Evolutionary conservation across 192 early-diverging fungal species (phyloP).

Genomic region (Podila epigama): DNA sequence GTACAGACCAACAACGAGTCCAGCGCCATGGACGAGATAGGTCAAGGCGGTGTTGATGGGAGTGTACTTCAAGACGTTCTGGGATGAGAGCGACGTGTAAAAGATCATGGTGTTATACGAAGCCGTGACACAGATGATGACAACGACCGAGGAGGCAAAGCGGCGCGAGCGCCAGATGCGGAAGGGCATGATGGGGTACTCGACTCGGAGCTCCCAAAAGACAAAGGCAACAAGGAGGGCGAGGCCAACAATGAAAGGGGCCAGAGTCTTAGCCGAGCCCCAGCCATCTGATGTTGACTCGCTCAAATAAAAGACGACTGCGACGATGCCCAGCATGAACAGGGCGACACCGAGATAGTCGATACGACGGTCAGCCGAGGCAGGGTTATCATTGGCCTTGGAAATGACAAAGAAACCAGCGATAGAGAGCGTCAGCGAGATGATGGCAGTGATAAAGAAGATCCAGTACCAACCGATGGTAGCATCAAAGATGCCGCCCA

Average conservation of each 20-base stretch:
- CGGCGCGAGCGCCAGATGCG: constrained; percentile 46
- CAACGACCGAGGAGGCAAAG: constrained; percentile 35
- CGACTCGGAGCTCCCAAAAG: constrained; percentile 20
- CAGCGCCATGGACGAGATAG: constrained; percentile 48
- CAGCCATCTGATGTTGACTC: constrained; percentile 15
- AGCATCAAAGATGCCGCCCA: constrained; percentile 24
- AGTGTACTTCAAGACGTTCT: constrained; percentile 38
- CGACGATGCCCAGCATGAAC: constrained; percentile 27
- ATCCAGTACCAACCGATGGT: constrained; percentile 46
- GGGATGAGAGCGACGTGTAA: constrained; percentile 48
- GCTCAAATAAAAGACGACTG: constrained; percentile 26
- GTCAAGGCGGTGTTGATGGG: constrained; percentile 43
- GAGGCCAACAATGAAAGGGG: constrained; percentile 25
- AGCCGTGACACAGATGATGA: constrained; percentile 21
- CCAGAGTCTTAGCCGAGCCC: constrained; percentile 5
- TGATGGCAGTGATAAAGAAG: constrained; percentile 31
- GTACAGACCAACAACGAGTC: constrained; percentile 25
- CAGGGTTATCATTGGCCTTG: background rate
- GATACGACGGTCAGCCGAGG: constrained; percentile 9
- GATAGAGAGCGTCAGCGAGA: constrained; percentile 12
- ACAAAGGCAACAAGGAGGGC: constrained; percentile 42
- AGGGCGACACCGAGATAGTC: background rate
- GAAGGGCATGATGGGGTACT: constrained; percentile 39
- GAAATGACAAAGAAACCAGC: constrained; percentile 14
- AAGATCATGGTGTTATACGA: constrained; percentile 49